Evolutionary conservation across 2,329 filamentous ascomycete species (phyloP).

Genomic region (Penicillium sp.): DNA sequence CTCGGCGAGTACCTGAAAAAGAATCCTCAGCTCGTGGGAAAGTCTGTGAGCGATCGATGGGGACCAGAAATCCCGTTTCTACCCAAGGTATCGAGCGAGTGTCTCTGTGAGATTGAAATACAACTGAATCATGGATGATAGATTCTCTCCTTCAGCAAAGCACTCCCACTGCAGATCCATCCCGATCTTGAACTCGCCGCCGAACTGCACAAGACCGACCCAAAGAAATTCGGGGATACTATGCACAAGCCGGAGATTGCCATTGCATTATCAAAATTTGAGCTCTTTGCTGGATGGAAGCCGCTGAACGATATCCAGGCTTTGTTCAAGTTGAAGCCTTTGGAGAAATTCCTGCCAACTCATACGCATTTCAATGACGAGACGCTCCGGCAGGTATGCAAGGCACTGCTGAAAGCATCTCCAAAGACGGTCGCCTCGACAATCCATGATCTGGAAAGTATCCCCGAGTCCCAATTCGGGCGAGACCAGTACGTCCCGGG

Average conservation of each 20-base stretch:
- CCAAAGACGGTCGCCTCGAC: slow-evolving; percentile 50
- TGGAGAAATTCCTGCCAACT: slow-evolving; percentile 51
- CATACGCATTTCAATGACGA: slow-evolving; percentile 51
- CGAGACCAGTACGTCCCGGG: slow-evolving; percentile 55
- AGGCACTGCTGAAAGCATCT: slow-evolving; percentile 49
- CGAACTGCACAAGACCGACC: slow-evolving; percentile 59
- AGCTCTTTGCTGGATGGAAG: slow-evolving; percentile 71
- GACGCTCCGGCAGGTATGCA: slow-evolving; percentile 52
- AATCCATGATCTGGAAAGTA: slow-evolving; percentile 48
- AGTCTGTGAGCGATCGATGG: slow-evolving; percentile 55
- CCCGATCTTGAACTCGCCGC: slow-evolving; percentile 63
- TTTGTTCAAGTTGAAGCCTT: slow-evolving; percentile 51
- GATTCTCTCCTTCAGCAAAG: slow-evolving; percentile 69
- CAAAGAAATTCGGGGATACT: slow-evolving; percentile 60
- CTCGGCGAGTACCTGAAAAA: slow-evolving; percentile 62
- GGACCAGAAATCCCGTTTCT: slow-evolving; percentile 64
- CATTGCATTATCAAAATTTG: slow-evolving; percentile 63
- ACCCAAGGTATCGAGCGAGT: slow-evolving; percentile 51
- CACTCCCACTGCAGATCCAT: slow-evolving; percentile 68
- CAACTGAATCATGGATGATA: too few species aligned
- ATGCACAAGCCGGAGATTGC: slow-evolving; percentile 81
- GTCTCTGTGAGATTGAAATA: neutral
- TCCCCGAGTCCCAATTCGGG: slow-evolving; percentile 48
- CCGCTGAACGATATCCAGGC: slow-evolving; percentile 55
- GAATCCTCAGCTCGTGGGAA: slow-evolving; percentile 58